Base-by-base conservation (phyloP, 345 rosid species). In the Euphorbia lathyris region DNA sequence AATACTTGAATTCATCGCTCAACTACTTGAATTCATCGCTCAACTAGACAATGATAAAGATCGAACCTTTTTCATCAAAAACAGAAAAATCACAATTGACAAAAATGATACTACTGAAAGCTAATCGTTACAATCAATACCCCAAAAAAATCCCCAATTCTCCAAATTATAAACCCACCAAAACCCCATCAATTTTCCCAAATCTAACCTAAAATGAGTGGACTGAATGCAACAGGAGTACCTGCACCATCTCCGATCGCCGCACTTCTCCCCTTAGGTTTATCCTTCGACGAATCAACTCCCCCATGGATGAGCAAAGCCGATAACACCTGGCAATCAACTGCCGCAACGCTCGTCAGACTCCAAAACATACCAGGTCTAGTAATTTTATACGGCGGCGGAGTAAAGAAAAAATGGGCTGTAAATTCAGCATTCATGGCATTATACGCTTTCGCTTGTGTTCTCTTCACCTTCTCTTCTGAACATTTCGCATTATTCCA, bases 341-440 rank as follows among this genome's bases (percentile, higher is more conserved):
- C 43, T 9, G 77, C 77, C 19, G 77, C 77, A 38, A 67, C 77
- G 5, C 43, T 73, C 4, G 77, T 73, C 5, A 72, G 77, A 8
- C 32, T 67, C 26, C 77, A 73, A 38, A 73, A 72, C 5, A 63
- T 73, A 50, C 77, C 77, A 8, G 77, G 77, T 5, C 63, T 60
- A 7, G 20, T 73, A 7, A 66, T 73, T 16, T 52, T 73, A 36
- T 67, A 60, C 6, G 72, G 77, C 20, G 71, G 77, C 2, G 71
- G 61, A 0, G 72, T 73, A 29, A 73, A 73, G 30, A 73, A 67
- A 51, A 73, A 73, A 67, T 67, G 77, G 77, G 72, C 77, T 12
- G 67, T 73, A 0, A 73, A 73, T 20, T 73, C 77, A 7, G 67
- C 72, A 0, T 73, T 73, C 52, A 73, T 73, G 77, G 77, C 23